Base-by-base conservation (phyloP, 495 filamentous ascomycete genomes). In the Hypoxylon cercidicola region DNA sequence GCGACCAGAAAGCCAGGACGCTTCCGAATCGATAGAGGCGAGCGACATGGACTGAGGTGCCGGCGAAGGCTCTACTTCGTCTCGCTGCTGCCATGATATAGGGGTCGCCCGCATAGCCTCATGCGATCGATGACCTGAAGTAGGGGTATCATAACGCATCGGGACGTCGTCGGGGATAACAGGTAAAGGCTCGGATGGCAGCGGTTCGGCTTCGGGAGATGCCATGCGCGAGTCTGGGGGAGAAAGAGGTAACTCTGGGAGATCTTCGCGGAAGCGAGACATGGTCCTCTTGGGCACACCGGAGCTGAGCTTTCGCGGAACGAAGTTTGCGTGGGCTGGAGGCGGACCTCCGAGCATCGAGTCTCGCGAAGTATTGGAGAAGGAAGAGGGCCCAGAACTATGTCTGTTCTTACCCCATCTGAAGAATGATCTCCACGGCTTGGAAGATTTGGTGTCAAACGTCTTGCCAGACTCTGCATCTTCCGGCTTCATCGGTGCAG, bases 201-300 rank as follows among this genome's bases (percentile, higher is more conserved):
- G 56, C 70, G 74, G 76, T 15, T 86, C 82, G 5, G 73, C 81
- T 64, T 89, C 86, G 3, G 88, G 88, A 0, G 91, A 93, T 61
- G 93, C 91, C 28, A 94, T 71, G 39, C 90, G 82, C 1, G 93
- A 96, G 51, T 90, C 89, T 4, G 92, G 88, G 8, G 91, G 91
- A 15, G 92, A 94, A 15, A 93, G 72, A 1, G 92, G 90, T 25
- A 92, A 81, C 66, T 96, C 93, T 15, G 91, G 92, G 13, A 97
- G 84, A 72, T 97, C 93, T 74, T 97, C 93, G n/a, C 88, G 86
- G 80, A 97, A 97, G 45, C 92, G 93, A 40, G 92, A 96, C 76
- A 90, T 90, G 3, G 92, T 91, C 25, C 92, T 88, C 60, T 87
- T 86, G 7, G 93, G 86, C 1, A 82, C 68, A 16, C 73, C 74